phyloP scores from a whole-genome alignment of 1,139 yeast species.

The Lizanozyma gosingica region DNA sequence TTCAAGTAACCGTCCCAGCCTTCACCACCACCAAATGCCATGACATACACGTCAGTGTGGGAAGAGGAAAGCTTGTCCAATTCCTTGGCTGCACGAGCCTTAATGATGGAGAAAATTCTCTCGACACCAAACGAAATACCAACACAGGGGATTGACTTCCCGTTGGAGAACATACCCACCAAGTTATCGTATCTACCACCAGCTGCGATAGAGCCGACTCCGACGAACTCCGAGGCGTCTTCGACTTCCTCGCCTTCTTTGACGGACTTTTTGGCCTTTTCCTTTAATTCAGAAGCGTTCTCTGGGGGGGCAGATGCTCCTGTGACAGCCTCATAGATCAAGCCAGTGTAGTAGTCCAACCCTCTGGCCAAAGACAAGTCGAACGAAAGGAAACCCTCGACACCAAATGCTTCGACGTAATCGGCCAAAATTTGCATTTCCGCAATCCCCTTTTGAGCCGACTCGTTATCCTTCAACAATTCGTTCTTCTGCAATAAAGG shows the following conservation, averaged over 20 bases:
- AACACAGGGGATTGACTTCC: conserved; percentile 92
- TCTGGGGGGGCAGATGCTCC: conserved; percentile 90
- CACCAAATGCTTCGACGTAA: conserved; percentile 73
- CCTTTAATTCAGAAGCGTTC: conserved; percentile 59
- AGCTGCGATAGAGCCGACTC: conserved; percentile 97
- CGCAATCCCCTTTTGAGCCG: conserved; percentile 71
- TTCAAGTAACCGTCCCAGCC: conserved; percentile 88
- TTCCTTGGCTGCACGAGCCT: conserved; percentile 56
- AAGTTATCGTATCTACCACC: conserved; percentile 97
- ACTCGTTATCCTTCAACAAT: conserved; percentile 48
- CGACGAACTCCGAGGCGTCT: conserved; percentile 93
- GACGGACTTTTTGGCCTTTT: conserved; percentile 33
- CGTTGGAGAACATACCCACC: conserved; percentile 93
- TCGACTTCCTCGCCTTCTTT: conserved; percentile 46
- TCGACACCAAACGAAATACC: conserved; percentile 97
- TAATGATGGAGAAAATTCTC: conserved; percentile 82
- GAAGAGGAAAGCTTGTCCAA: conserved; percentile 60
- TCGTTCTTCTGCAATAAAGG: conserved; percentile 47
- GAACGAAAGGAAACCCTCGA: conserved; percentile 58
- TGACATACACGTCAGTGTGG: conserved; percentile 84
- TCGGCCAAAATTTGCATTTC: conserved; percentile 72
- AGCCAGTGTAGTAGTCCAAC: conserved; percentile 92
- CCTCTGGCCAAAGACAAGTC: conserved; percentile 96
- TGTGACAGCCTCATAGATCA: conserved; percentile 93
- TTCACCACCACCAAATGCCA: conserved; percentile 98